Evolutionary conservation across 495 filamentous ascomycete genomes (phyloP).

Genomic region (Aeminium ludgeri): DNA sequence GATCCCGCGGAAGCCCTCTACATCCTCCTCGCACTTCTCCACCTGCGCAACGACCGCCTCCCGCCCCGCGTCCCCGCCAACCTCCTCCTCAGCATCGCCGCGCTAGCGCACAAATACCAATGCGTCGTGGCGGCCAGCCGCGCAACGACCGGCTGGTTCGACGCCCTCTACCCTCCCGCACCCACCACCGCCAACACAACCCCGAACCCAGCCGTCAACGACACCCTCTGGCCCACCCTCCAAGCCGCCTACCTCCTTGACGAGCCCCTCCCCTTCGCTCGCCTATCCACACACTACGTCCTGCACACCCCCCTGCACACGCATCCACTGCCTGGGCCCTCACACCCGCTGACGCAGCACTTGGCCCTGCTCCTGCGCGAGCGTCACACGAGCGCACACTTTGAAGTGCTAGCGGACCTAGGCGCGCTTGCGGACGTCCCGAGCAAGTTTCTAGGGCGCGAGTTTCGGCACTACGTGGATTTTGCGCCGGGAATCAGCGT

Average conservation of each 20-base stretch:
- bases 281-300: neutral
- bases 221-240: slow-evolving; percentile 1
- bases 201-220: neutral
- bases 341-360: neutral
- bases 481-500: slow-evolving; percentile 8
- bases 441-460: too few species aligned
- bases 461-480: slow-evolving; percentile 9
- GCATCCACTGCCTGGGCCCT: neutral
- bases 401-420: too few species aligned
- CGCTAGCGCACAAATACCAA: slow-evolving; percentile 4
- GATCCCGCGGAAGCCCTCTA: slow-evolving; percentile 6
- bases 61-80: slow-evolving; percentile 4
- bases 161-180: slow-evolving; percentile 5
- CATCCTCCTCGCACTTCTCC: slow-evolving; percentile 10
- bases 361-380: neutral
- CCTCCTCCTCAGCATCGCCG: slow-evolving; percentile 4
- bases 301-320: neutral
- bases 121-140: slow-evolving; percentile 8
- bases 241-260: slow-evolving; percentile 5
- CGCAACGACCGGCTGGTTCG: slow-evolving; percentile 6
- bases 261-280: slow-evolving; percentile 3
- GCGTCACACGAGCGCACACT: neutral
- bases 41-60: slow-evolving; percentile 11
- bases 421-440: too few species aligned
- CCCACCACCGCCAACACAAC: too few species aligned